Percentiles rank a stretch among this genome's conserved stretches.
Conservation (phyloP, 208 protist genomes). For the Crithidia thermophila region DNA sequence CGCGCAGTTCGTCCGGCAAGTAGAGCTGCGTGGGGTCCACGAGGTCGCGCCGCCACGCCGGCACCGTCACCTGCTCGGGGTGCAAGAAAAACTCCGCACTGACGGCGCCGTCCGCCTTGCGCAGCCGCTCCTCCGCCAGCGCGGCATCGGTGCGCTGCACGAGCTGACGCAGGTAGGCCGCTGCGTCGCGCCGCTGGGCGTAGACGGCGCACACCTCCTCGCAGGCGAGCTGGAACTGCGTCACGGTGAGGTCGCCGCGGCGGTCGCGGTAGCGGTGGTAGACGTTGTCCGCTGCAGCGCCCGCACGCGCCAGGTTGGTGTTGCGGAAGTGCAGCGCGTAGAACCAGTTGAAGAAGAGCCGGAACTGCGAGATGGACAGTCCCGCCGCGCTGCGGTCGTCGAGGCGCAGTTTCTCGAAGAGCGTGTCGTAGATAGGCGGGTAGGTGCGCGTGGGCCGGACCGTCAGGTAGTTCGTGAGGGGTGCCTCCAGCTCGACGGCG, state of each 20-base stretch:
- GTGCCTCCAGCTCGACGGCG: slow-evolving; percentile 43
- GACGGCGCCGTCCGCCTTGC: neutral
- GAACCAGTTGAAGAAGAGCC: slow-evolving; percentile 80
- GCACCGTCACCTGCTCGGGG: slow-evolving; percentile 21
- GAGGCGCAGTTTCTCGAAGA: slow-evolving; percentile 40
- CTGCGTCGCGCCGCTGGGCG: slow-evolving; percentile 45
- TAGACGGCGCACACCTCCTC: slow-evolving; percentile 54
- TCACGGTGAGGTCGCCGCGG: slow-evolving; percentile 43
- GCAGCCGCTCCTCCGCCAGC: slow-evolving; percentile 4
- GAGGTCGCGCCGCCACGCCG: slow-evolving; percentile 37
- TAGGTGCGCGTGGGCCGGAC: slow-evolving; percentile 36
- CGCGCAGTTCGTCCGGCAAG: slow-evolving; percentile 62
- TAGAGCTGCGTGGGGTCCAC: slow-evolving; percentile 62
- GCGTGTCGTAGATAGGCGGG: slow-evolving; percentile 55
- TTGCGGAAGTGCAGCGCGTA: slow-evolving; percentile 66
- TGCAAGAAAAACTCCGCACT: slow-evolving; percentile 42
- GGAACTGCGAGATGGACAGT: slow-evolving; percentile 55
- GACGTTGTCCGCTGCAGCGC: slow-evolving; percentile 52
- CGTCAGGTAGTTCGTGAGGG: slow-evolving; percentile 58
- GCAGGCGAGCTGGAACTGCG: slow-evolving; percentile 61
- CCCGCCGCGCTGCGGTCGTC: slow-evolving; percentile 10
- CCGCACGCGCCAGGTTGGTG: slow-evolving; percentile 46
- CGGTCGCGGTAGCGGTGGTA: slow-evolving; percentile 55
- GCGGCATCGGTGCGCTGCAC: slow-evolving; percentile 33
- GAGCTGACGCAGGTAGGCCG: slow-evolving; percentile 54